Base-by-base conservation (phyloP, 768 basidiomycete genomes). In the Suillus brevipes region DNA sequence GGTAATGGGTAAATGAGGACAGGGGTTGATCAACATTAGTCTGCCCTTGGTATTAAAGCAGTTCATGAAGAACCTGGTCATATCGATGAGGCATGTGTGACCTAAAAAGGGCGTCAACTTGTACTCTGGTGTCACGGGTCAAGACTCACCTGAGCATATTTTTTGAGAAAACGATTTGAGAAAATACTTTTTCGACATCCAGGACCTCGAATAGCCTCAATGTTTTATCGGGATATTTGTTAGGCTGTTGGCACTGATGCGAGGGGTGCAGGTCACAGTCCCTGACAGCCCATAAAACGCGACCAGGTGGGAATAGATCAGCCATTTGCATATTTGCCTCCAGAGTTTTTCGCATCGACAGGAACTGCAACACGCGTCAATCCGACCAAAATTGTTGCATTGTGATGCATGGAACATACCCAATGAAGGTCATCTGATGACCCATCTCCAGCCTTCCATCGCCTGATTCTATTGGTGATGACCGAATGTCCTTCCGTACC, bases 51-150 rank as follows among this genome's bases (percentile, higher is more conserved):
- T 55, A 55, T 79, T 72, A 89, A 42, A 89, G 74, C 45, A 92
- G 75, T 71, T 92, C 89, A 66, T 91, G 89, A 56, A 94, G 73
- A 38, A 87, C 87, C 64, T 82, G 82, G 71, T 94, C 92, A 69
- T 94, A 94, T 68, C 89, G 88, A 71, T 94, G 88, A 25, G 92
- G 91, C 78, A 92, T 78, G 73, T 93, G 91, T 12, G 91, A 86
- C 70, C 88, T 89, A 67, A 65, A 38, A 43, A 50, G 16, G 28
- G 49, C 50, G 37, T 57, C 8, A 59, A 43, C 7, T 57, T 25
- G 16, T 59, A 6, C 57, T 38, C 49, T 25, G 53, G 64, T 20
- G 8, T 43, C 43, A 60, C 45, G 49, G 58, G 66, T 66, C 23
- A 31, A 16, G 12, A 78, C 84, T 42, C 67, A 89, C 90, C 86